Percentiles rank a stretch among this genome's conserved stretches.
These are phyloP conservation scores for Yamadazyma epiphylla DNA, from an alignment of 1,139 yeast genomes.

Conservation along the genomic window DNA sequence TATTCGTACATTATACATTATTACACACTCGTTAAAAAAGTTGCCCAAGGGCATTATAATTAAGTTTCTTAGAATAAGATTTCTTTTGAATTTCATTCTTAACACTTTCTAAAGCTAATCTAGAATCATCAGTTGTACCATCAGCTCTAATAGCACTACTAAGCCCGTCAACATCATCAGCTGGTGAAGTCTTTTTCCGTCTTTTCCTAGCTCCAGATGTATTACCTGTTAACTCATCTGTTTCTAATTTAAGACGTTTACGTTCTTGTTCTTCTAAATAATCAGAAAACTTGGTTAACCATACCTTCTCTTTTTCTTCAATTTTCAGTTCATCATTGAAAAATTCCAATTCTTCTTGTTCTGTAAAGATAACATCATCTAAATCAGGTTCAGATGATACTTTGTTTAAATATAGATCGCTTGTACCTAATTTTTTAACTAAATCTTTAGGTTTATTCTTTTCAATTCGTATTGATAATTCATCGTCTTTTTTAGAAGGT, in stretches of 20 bases:
- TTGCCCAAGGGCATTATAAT: conserved; percentile 72
- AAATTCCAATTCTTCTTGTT: conserved; percentile 62
- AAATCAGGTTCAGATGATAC: conserved; percentile 57
- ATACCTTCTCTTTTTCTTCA: conserved; percentile 66
- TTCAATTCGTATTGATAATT: conserved; percentile 16
- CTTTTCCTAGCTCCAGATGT: conserved; percentile 47
- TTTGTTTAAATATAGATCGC: conserved; percentile 47
- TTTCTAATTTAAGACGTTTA: conserved; percentile 78
- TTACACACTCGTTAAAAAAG: conserved; percentile 21
- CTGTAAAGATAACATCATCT: conserved; percentile 65
- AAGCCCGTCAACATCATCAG: conserved; percentile 18
- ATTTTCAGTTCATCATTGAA: conserved; percentile 62
- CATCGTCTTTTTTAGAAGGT: conserved; percentile 3
- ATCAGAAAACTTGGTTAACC: conserved; percentile 88
- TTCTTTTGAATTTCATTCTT: conserved; percentile 66
- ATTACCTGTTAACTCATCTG: conserved; percentile 79
- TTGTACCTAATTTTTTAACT: conserved; percentile 48
- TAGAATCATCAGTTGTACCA: conserved; percentile 42
- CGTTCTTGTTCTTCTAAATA: conserved; percentile 81
- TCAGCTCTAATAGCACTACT: conserved; percentile 23
- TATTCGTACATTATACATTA: neutral
- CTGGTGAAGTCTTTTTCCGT: conserved; percentile 24
- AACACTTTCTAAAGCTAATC: conserved; percentile 70
- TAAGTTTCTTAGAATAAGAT: conserved; percentile 80
- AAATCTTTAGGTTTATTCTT: conserved; percentile 54